Conservation (phyloP, 306 rosid genomes). For the Nissolia schottii region DNA sequence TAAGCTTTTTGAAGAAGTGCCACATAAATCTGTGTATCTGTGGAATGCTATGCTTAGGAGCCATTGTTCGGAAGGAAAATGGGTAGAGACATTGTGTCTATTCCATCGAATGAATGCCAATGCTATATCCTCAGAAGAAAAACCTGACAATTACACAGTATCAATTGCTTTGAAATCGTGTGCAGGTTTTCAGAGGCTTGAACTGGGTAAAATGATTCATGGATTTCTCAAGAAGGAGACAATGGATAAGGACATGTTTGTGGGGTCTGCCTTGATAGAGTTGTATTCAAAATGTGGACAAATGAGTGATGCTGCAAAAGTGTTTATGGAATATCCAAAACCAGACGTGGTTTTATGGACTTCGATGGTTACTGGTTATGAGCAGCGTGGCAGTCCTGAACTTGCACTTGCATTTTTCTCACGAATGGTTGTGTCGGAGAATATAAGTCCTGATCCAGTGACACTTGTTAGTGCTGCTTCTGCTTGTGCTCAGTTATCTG, state of each 20-base stretch:
- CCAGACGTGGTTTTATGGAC: conserved; percentile 79
- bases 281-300: conserved; percentile 62
- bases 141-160: conserved; percentile 55
- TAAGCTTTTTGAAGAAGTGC: conserved; percentile 58
- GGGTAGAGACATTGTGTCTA: conserved; percentile 45
- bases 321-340: conserved; percentile 46
- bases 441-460: conserved; percentile 43
- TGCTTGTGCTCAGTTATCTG: conserved; percentile 57
- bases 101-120: conserved; percentile 44
- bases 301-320: conserved; percentile 51
- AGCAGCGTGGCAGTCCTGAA: conserved; percentile 51
- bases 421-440: conserved; percentile 37
- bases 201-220: conserved; percentile 50
- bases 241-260: conserved; percentile 52
- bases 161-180: conserved; percentile 66
- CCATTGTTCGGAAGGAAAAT: conserved; percentile 39
- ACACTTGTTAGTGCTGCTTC: conserved; percentile 70
- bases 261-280: conserved; percentile 65
- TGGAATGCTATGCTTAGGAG: conserved; percentile 73
- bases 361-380: conserved; percentile 61
- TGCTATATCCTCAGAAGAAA: conserved; percentile 26
- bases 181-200: conserved; percentile 37
- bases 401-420: conserved; percentile 57
- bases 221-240: conserved; percentile 53
- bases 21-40: conserved; percentile 38